Base-by-base conservation (phyloP, 2,329 filamentous ascomycete genomes). In the Talaromyces albobiverticillius region DNA sequence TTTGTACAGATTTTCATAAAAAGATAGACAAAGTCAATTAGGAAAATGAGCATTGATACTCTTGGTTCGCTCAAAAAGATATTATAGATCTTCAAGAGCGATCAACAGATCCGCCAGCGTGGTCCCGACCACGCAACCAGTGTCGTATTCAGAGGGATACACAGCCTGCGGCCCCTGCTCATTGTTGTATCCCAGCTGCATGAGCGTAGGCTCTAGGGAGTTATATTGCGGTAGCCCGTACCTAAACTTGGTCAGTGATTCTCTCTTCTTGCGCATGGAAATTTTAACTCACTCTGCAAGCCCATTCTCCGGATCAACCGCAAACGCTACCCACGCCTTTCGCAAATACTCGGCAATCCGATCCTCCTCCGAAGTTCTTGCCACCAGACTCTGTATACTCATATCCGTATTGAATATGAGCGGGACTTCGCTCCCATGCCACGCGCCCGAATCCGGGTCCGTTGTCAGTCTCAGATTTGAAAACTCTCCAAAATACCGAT, bases 401-500 rank as follows among this genome's bases (percentile, higher is more conserved):
- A 31, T 32, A 47, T 53, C 45, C 11, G 45, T 53, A 22, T 53
- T 31, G 13, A 50, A 50, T 22, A 50, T 50, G 26, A 50, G 25
- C 16, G 38, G 40, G 26, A 48, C 20, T 31, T 53, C 51, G 25
- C 45, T 53, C 3, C 51, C 51, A 26, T 53, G 51, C 51, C 51
- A 53, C 8, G 51, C 45, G 13, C 51, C 51, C 10, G 51, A 53
- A 41, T 48, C 36, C 16, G 51, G 45, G 3, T 10, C 25, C 14
- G n/a, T 42, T 8, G 51, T 53, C 16, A 53, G 14, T 14, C 36
- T 31, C 22, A 53, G 14, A 36, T 53, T 53, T 1, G 51, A 36
- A 32, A 53, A 53, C n/a, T 43, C 45, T 2, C 45, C 51, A 41
- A 53, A 53, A 23, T 48, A 53, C 3, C 51, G 46, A 36, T 53